A percentile compares a stretch with the other conserved stretches of the same genome.
phyloP scores from a whole-genome alignment of 1,139 yeast species.

The Debaryomyces sp. region DNA sequence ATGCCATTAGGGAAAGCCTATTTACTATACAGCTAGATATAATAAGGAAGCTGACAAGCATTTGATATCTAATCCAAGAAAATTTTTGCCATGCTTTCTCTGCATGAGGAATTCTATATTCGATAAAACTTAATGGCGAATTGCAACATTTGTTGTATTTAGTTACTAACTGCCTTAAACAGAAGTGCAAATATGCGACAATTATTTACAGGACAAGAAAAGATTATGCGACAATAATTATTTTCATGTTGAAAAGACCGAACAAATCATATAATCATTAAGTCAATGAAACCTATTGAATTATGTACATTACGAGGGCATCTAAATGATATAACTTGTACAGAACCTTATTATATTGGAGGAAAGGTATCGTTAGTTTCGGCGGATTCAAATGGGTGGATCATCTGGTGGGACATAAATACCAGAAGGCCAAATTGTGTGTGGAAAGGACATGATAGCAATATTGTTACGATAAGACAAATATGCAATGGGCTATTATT shows the following conservation, averaged over 20 bases:
- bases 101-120: background rate
- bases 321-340: slow-evolving; percentile 16
- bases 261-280: background rate
- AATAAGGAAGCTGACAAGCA: no score
- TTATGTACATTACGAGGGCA: slow-evolving; percentile 26
- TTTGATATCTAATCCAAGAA: no score
- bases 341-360: slow-evolving; percentile 6
- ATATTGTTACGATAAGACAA: slow-evolving; percentile 45
- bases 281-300: slow-evolving; percentile 10
- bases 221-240: background rate
- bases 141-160: no score
- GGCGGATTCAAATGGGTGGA: slow-evolving; percentile 51
- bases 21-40: no score
- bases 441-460: slow-evolving; percentile 55
- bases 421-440: slow-evolving; percentile 44
- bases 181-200: background rate
- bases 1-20: no score
- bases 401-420: slow-evolving; percentile 54
- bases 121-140: no score
- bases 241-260: background rate
- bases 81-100: background rate
- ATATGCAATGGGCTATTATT: slow-evolving; percentile 36
- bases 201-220: background rate
- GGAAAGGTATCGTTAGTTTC: slow-evolving; percentile 24
- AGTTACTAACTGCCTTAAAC: background rate